A percentile compares a stretch with the other conserved stretches of the same genome.
Evolutionary conservation across 768 basidiomycete genomes (phyloP).

Genomic region (Boletus tylopilopsis): DNA sequence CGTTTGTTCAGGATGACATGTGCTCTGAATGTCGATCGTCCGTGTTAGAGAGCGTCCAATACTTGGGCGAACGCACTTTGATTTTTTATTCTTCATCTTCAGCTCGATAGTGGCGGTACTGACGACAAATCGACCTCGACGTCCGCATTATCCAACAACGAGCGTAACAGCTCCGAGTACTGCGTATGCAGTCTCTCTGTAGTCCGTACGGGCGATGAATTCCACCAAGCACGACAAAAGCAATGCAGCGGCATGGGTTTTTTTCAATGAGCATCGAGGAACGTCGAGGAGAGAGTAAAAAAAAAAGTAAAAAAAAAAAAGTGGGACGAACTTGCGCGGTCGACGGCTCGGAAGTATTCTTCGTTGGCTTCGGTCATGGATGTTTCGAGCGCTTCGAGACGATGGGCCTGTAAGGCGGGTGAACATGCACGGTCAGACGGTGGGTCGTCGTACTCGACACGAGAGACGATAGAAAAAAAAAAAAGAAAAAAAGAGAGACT

Average conservation of each 20-base stretch:
- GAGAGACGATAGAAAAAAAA: no score
- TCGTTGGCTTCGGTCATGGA: constrained; percentile 71
- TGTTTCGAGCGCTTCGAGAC: constrained; percentile 63
- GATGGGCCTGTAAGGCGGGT: constrained; percentile 44
- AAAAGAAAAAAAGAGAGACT: neutral
- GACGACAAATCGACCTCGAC: constrained; percentile 23
- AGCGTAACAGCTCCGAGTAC: constrained; percentile 52
- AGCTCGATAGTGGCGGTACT: neutral
- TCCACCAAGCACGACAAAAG: neutral
- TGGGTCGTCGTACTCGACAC: no score
- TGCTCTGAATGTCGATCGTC: no score
- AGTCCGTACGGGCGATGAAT: constrained; percentile 33
- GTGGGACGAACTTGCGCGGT: constrained; percentile 59
- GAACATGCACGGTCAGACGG: no score
- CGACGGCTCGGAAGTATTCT: constrained; percentile 70
- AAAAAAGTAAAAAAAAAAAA: neutral
- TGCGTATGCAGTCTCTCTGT: constrained; percentile 56
- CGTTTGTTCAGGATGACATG: no score
- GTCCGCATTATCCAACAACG: constrained; percentile 56
- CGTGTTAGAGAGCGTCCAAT: no score
- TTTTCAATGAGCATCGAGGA: no score
- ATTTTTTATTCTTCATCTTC: no score
- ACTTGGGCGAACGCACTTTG: no score
- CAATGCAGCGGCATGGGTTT: no score
- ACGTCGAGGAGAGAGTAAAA: no score